These are phyloP conservation scores for Blepharisma stoltei DNA, from an alignment of 73 alveolate genomes.

Conservation along the genomic window DNA sequence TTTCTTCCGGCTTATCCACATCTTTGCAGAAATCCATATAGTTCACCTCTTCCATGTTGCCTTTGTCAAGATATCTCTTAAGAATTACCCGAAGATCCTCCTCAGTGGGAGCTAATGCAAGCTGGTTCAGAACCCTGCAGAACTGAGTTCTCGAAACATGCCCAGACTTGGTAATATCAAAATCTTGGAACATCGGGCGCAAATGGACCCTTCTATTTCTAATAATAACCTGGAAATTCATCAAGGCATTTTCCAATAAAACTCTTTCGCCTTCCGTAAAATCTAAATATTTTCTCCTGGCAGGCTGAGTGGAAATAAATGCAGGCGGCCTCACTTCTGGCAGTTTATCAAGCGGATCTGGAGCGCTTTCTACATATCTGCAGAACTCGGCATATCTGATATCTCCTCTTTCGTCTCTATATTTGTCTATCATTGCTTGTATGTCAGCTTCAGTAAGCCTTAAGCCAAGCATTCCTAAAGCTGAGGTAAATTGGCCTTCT, in stretches of 20 bases:
- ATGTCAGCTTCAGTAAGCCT: conserved; percentile 77
- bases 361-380: conserved; percentile 68
- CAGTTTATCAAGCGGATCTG: conserved; percentile 68
- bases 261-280: conserved; percentile 62
- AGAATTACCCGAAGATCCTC: conserved; percentile 56
- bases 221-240: conserved; percentile 61
- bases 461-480: conserved; percentile 74
- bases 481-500: conserved; percentile 61
- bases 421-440: conserved; percentile 59
- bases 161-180: conserved; percentile 76
- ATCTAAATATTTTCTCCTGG: conserved; percentile 68
- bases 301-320: conserved; percentile 53
- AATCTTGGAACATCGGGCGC: conserved; percentile 81
- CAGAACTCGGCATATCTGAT: conserved; percentile 73
- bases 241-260: conserved; percentile 45
- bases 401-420: conserved; percentile 56
- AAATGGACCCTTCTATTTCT: conserved; percentile 63
- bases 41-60: conserved; percentile 87
- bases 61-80: conserved; percentile 84
- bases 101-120: conserved; percentile 67
- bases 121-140: conserved; percentile 74
- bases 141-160: conserved; percentile 80
- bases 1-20: conserved; percentile 81
- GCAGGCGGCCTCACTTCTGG: conserved; percentile 67
- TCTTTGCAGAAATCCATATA: conserved; percentile 83